Conservation (phyloP, 2,329 filamentous ascomycete species). For the Xylariaceae sp. region DNA sequence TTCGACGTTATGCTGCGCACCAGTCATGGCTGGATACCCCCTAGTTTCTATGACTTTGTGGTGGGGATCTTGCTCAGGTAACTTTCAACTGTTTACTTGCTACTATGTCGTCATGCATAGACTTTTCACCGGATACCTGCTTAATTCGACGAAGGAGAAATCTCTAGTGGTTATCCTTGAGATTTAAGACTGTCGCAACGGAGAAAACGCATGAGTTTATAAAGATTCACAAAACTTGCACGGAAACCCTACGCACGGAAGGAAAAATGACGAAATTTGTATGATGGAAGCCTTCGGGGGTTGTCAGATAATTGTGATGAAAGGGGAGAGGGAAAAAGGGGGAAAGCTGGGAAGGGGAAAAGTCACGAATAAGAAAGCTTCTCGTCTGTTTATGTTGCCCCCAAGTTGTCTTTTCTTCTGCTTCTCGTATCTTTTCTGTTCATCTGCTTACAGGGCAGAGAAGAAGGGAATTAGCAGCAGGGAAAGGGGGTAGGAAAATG, state of each 20-base stretch:
- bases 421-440: constrained; percentile 6
- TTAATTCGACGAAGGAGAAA: constrained; percentile 5
- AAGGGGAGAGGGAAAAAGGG: not conserved
- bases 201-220: not conserved
- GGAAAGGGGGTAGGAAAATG: too few species aligned
- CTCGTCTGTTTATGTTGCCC: too few species aligned
- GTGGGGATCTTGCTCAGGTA: constrained; percentile 11
- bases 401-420: too few species aligned
- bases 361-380: too few species aligned
- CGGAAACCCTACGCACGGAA: constrained; percentile 4
- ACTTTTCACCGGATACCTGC: constrained; percentile 9
- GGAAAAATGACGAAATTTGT: constrained; percentile 4
- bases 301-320: not conserved
- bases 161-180: constrained; percentile 1
- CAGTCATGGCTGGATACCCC: constrained; percentile 19
- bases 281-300: constrained; percentile 6
- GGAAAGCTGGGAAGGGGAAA: too few species aligned
- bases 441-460: constrained; percentile 8
- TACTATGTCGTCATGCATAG: constrained; percentile 13
- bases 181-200: constrained; percentile 2
- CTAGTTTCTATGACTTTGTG: constrained; percentile 6
- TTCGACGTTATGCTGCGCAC: constrained; percentile 11
- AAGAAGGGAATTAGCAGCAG: not conserved
- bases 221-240: constrained; percentile 7
- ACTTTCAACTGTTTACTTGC: constrained; percentile 8